Base-by-base conservation (phyloP, 768 basidiomycete species). In the Naganishia antarctica region DNA sequence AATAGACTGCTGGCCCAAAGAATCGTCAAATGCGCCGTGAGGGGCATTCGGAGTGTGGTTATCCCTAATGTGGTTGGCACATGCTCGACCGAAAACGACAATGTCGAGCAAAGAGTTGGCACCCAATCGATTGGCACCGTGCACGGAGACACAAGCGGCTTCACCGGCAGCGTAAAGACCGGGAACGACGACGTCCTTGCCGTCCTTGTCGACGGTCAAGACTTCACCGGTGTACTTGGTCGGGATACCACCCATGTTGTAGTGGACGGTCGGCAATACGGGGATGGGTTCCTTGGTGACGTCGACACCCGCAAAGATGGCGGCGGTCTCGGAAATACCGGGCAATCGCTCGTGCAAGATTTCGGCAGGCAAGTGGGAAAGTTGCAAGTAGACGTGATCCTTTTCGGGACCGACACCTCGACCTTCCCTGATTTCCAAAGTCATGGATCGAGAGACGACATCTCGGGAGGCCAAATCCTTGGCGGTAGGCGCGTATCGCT, bases 251-350 rank as follows among this genome's bases (percentile, higher is more conserved):
- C 96, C 96, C 94, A 97, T 92, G 62, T 98, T 97, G 81, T 97
- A 97, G 80, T 98, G 94, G 34, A 96, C 96, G 43, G 96, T 99
- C 31, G 96, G 96, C 68, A 99, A 80, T 28, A 99, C 96, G 40
- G 96, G 96, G 72, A 99, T 99, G 37, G 96, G 96, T 78, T 98
- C 94, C 82, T 99, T 98, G 68, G 96, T 98, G 63, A 99, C 96
- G 79, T 99, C 96, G 66, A 98, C 96, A 77, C 96, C 96, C 70
- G 90, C 84, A 81, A 99, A 99, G 76, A 99, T 98, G 63, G 96
- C 89, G 23, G 96, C 96, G 9, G 96, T 99, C 82, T 99, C 96
- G 50, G 96, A 98, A 76, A 99, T 99, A 83, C 96, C 96, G 66
- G 96, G 96, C 26, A 99, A 83, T 74, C 96, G 86, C 79, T 98